phyloP scores from a whole-genome alignment of 2,329 filamentous ascomycete species.

The Nigrospora sphaerica region DNA sequence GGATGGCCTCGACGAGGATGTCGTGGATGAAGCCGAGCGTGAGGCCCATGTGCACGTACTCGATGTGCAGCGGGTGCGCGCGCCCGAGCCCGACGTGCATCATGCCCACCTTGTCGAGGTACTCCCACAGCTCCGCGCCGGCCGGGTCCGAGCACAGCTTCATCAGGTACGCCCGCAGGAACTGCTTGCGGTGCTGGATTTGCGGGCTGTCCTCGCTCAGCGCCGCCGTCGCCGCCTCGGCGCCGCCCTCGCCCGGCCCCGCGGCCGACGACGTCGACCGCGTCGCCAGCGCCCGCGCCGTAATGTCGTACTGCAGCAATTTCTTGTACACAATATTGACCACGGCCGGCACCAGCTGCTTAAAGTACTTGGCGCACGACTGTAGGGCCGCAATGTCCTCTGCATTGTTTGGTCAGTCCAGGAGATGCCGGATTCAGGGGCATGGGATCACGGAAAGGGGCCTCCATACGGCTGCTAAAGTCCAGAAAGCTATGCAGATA shows the following conservation, averaged over 20 bases:
- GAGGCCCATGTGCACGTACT: constrained; percentile 72
- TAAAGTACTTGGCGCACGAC: constrained; percentile 67
- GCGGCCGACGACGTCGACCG: constrained; percentile 32
- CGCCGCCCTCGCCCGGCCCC: too few species aligned
- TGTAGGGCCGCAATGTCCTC: constrained; percentile 67
- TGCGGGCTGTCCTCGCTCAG: constrained; percentile 64
- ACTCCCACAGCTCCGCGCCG: constrained; percentile 74
- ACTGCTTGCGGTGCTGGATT: constrained; percentile 72
- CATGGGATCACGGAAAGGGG: too few species aligned
- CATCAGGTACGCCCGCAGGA: constrained; percentile 66
- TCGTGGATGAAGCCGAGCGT: constrained; percentile 72
- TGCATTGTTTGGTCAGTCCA: too few species aligned
- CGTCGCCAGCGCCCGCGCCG: constrained; percentile 66
- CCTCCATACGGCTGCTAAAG: constrained; percentile 57
- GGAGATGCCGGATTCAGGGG: too few species aligned
- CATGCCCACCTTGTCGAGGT: constrained; percentile 76
- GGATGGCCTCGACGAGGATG: constrained; percentile 67
- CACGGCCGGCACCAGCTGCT: constrained; percentile 72
- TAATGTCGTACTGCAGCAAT: constrained; percentile 74
- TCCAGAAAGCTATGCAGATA: constrained; percentile 73
- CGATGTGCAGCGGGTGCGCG: constrained; percentile 65
- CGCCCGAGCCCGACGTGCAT: constrained; percentile 77
- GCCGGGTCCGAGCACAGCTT: constrained; percentile 70
- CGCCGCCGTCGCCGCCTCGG: constrained; percentile 36
- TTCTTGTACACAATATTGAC: constrained; percentile 84